Conservation (phyloP, 306 rosid genomes). For the Cyclanthera cordifolia region DNA sequence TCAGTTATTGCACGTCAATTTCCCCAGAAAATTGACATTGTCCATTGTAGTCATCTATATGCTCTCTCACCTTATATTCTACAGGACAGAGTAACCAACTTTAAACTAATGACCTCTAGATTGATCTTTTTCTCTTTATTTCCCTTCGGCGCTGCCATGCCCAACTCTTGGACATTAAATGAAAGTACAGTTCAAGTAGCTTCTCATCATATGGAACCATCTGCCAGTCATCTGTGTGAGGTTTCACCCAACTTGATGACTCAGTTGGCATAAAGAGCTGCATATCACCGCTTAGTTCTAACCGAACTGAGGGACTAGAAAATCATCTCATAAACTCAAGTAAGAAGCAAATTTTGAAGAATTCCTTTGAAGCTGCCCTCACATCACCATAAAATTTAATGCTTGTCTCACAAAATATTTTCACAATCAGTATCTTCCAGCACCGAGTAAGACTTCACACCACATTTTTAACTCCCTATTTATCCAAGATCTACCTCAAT, state of each 20-base stretch:
- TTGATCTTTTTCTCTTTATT: too few species aligned
- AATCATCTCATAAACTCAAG: not conserved
- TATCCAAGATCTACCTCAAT: not conserved
- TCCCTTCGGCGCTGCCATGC: too few species aligned
- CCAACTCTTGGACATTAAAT: too few species aligned
- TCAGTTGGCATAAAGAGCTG: not conserved
- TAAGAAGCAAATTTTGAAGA: not conserved
- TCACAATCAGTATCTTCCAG: not conserved
- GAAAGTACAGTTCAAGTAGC: not conserved
- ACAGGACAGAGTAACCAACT: not conserved
- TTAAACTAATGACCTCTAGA: not conserved
- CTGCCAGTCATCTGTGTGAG: not conserved
- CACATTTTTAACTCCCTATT: slow-evolving; percentile 3
- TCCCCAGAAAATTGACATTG: not conserved
- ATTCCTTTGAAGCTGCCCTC: not conserved
- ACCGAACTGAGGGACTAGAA: not conserved
- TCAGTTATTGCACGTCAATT: not conserved
- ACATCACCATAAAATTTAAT: not conserved
- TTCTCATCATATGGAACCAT: not conserved
- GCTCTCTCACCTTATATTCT: not conserved
- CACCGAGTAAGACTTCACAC: not conserved
- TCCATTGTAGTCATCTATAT: not conserved
- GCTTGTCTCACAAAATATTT: not conserved
- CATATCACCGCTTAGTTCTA: not conserved
- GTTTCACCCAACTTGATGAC: not conserved